Base-by-base conservation (phyloP, 139 green algal genomes). In the Chlorella sp. region DNA sequence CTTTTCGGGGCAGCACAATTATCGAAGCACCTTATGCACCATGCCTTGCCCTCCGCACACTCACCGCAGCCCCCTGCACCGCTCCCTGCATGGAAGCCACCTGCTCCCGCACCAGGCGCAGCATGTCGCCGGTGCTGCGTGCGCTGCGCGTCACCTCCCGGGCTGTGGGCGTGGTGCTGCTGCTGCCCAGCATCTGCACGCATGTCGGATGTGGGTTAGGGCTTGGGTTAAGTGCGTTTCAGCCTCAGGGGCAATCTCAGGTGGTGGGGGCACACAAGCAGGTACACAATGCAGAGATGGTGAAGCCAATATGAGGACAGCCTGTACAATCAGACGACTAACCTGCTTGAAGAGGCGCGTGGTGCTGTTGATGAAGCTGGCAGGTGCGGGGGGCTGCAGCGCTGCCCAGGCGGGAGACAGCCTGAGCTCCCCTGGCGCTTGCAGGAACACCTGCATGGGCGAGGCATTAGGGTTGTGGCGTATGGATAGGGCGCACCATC, bases 291-390 rank as follows among this genome's bases (percentile, higher is more conserved):
- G 55, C 20, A 30, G 24, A 4, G 14, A 27, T 64, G 14, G 55
- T 30, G 22, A 4, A 64, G 55, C 55, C 24, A 27, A 64, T 30
- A 4, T 31, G 22, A 31, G 55, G 55, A 10, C 22, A 4, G 24
- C 14, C 14, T 10, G 22, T 64, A 64, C 55, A 27, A 64, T 10
- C 55, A 64, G 14, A 4, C 22, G 55, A 30, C 55, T 29, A 4
- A 64, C 55, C 55, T 64, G 55, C 24, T 64, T 64, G 55, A 64
- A 31, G 55, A 64, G 55, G 55, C 55, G 55, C 4, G 55, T 30
- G 24, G 55, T 64, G 55, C 55, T 64, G 22, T 29, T 10, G 55
- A 64, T 10, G 14, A 64, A 27, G 6, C 55, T 29, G 20, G 22
- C 22, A 20, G 55, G 55, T 31, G 55, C 22, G 22, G 55, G 55